Conservation (phyloP, 1,284 basidiomycete species). For the Apiotrichum gamsii region DNA sequence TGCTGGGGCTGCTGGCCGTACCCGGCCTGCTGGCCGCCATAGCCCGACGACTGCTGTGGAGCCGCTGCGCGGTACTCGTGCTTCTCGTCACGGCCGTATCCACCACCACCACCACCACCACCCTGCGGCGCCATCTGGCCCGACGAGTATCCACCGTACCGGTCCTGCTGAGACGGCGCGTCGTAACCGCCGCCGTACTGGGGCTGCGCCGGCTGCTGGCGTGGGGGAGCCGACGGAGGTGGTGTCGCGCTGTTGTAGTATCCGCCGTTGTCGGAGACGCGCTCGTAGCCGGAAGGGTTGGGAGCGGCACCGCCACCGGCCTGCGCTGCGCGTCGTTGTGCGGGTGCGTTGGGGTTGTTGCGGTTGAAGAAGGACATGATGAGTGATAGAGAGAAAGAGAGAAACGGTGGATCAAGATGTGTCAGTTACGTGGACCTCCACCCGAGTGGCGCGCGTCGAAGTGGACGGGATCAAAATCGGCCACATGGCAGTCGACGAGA, state of each 20-base stretch:
- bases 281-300: constrained; percentile 29
- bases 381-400: constrained; percentile 22
- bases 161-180: not conserved
- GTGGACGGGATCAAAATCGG: not conserved
- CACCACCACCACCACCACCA: too few relatives aligned
- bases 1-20: not conserved
- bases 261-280: constrained; percentile 19
- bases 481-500: too few relatives aligned
- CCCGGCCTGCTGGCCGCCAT: too few relatives aligned
- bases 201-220: constrained; percentile 24
- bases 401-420: not conserved
- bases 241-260: constrained; percentile 4
- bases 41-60: constrained; percentile 1
- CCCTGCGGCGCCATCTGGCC: not conserved
- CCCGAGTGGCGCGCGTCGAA: not conserved
- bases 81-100: constrained; percentile 10
- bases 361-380: constrained; percentile 47
- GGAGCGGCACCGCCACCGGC: constrained; percentile 6
- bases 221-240: constrained; percentile 8
- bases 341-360: constrained; percentile 37
- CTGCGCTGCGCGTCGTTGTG: constrained; percentile 25
- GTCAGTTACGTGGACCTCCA: constrained; percentile 1
- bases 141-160: constrained; percentile 3
- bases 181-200: constrained; percentile 8
- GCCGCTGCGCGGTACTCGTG: constrained; percentile 7